Conservation (phyloP, 2,329 filamentous ascomycete genomes). For the Hymenoscyphus salicellus region DNA sequence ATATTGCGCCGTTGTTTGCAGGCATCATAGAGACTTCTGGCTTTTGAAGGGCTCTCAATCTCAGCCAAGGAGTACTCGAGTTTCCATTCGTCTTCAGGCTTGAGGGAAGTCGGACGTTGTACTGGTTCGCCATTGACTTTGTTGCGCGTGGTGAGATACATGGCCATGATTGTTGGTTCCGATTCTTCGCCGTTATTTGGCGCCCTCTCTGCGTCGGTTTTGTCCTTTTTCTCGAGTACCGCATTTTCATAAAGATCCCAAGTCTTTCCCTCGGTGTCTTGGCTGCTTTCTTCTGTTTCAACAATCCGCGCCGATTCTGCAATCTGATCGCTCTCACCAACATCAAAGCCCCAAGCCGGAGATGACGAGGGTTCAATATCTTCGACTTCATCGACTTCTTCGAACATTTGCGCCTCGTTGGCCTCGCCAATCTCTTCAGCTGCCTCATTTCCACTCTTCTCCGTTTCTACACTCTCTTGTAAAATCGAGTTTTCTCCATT, state of each 20-base stretch:
- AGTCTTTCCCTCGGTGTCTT: not conserved
- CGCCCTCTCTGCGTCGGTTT: conserved; percentile 6
- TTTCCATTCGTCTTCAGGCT: conserved; percentile 55
- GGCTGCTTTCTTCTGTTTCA: not conserved
- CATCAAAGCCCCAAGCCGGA: conserved; percentile 1
- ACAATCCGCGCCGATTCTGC: not conserved
- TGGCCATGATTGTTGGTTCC: conserved; percentile 30
- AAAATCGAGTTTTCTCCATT: conserved; percentile 33
- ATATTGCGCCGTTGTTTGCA: conserved; percentile 54
- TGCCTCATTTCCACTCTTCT: conserved; percentile 19
- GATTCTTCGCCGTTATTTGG: conserved; percentile 17
- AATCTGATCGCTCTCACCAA: not conserved
- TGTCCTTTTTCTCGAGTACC: not conserved
- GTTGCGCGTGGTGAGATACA: conserved; percentile 71
- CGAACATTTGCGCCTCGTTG: not conserved
- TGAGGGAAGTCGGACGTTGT: conserved; percentile 54
- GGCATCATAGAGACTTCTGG: conserved; percentile 52
- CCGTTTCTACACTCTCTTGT: conserved; percentile 31
- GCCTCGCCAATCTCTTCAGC: conserved; percentile 15
- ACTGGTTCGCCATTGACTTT: conserved; percentile 65
- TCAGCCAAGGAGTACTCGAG: conserved; percentile 78
- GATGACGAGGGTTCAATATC: conserved; percentile 2
- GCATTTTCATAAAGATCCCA: conserved; percentile 13
- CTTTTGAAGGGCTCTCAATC: conserved; percentile 43
- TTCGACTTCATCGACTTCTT: conserved; percentile 13